Conservation (phyloP, 2,329 filamentous ascomycete genomes). For the Pseudogymnoascus sp. region DNA sequence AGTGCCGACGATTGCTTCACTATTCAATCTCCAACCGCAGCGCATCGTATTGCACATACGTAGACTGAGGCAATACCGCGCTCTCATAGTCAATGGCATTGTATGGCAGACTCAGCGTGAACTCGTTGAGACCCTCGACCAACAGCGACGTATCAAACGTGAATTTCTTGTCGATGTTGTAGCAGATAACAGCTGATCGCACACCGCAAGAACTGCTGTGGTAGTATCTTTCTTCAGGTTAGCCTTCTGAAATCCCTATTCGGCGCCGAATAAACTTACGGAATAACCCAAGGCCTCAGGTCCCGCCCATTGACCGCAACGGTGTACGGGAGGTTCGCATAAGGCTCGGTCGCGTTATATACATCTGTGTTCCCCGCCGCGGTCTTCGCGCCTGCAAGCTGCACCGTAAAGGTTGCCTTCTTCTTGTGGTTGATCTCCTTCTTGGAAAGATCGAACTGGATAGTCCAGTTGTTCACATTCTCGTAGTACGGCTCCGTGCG, state of each 20-base stretch:
- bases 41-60: constrained; percentile 61
- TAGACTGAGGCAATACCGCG: constrained; percentile 43
- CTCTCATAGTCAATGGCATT: constrained; percentile 52
- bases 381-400: constrained; percentile 55
- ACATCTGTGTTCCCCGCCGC: constrained; percentile 54
- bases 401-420: constrained; percentile 51
- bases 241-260: constrained; percentile 13
- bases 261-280: constrained; percentile 31
- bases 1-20: not conserved
- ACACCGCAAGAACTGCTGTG: constrained; percentile 53
- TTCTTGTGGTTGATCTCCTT: constrained; percentile 35
- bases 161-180: constrained; percentile 53
- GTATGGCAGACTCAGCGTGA: constrained; percentile 50
- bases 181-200: constrained; percentile 51
- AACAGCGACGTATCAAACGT: constrained; percentile 43
- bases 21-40: constrained; percentile 48
- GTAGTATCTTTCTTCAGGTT: constrained; percentile 34
- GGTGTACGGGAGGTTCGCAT: constrained; percentile 44
- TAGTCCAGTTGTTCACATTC: constrained; percentile 52
- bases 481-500: constrained; percentile 37
- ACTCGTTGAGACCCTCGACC: constrained; percentile 43
- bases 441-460: constrained; percentile 42
- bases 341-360: constrained; percentile 45
- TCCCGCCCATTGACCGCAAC: constrained; percentile 39
- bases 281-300: constrained; percentile 47